Evolutionary conservation across 768 basidiomycete genomes (phyloP).

Genomic region (Cystobasidium ongulense): DNA sequence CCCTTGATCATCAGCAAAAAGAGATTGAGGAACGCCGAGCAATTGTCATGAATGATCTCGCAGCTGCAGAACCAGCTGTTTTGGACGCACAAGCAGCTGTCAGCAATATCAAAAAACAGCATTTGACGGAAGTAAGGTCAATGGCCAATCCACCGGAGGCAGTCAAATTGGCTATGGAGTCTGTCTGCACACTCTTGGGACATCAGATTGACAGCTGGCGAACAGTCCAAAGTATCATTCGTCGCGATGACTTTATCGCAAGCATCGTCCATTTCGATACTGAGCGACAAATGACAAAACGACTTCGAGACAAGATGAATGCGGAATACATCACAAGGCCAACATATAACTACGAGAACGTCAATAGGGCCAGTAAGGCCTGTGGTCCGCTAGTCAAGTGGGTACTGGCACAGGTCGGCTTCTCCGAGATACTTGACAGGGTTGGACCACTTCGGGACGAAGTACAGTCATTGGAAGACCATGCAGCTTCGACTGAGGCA

Average conservation of each 20-base stretch:
- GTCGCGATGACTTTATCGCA: conserved; percentile 92
- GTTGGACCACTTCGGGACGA: conserved; percentile 94
- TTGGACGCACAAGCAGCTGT: conserved; percentile 92
- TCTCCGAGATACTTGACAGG: conserved; percentile 93
- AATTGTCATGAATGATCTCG: conserved; percentile 88
- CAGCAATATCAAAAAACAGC: conserved; percentile 88
- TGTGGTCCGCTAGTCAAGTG: conserved; percentile 98
- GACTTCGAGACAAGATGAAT: conserved; percentile 81
- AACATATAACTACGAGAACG: conserved; percentile 86
- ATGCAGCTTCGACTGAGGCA: conserved; percentile 90
- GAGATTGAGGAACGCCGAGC: conserved; percentile 77
- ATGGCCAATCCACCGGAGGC: conserved; percentile 99
- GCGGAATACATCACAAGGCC: conserved; percentile 83
- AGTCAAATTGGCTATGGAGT: conserved; percentile 97
- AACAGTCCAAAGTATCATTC: conserved; percentile 87
- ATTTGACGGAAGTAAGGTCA: conserved; percentile 89
- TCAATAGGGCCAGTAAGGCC: conserved; percentile 89
- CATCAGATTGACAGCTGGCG: conserved; percentile 97
- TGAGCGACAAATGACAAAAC: conserved; percentile 75
- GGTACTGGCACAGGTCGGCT: conserved; percentile 92
- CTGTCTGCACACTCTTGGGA: conserved; percentile 89
- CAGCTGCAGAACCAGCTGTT: conserved; percentile 95
- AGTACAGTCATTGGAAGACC: conserved; percentile 80
- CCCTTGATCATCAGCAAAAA: conserved; percentile 80
- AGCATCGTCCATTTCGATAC: conserved; percentile 95